Base-by-base conservation (phyloP, 192 early-diverging fungal species). In the Coemansia sp. region DNA sequence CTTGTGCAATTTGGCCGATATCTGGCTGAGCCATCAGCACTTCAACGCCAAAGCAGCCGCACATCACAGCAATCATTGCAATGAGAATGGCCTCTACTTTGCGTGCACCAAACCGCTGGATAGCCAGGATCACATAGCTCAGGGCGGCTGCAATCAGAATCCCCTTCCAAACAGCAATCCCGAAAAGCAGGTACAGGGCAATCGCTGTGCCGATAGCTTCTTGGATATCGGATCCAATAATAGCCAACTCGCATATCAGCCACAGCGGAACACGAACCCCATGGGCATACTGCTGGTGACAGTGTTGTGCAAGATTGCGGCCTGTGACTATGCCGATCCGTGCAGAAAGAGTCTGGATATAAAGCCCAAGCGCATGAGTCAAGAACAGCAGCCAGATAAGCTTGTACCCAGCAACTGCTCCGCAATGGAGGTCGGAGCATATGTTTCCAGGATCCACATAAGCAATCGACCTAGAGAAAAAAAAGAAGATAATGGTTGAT, bases 151-250 rank as follows among this genome's bases (percentile, higher is more conserved):
- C 94, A 37, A 95, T 64, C 42, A 93, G 71, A 3, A 95, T 89
- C 5, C 95, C 95, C 42, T 83, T 76, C 78, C 87, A 86, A 11
- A 96, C 59, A 5, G 86, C 79, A 0, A 93, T 56, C 4, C 81
- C 76, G 63, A 94, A 91, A 42, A 96, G 69, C 44, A 96, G 84
- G 38, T 92, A 88, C 43, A 96, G 67, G 1, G 92, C 93, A 61
- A 96, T 94, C 4, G 94, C 95, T 7, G 94, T 93, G 11, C 95
- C 95, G n/a, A 96, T 89, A 15, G 95, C 92, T 59, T 91, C 89
- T 63, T 91, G 89, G 43, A 91, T 91, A 57, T 91, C 89, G 1
- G 87, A 88, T 6, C 88, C 88, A 32, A 91, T 89, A 45, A 91
- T 91, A 5, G 89, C 89, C 10, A 87, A 61, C 65, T 91, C 86